phyloP scores from a whole-genome alignment of 148 eudicot genomes.

The Heliosperma pusillum region DNA sequence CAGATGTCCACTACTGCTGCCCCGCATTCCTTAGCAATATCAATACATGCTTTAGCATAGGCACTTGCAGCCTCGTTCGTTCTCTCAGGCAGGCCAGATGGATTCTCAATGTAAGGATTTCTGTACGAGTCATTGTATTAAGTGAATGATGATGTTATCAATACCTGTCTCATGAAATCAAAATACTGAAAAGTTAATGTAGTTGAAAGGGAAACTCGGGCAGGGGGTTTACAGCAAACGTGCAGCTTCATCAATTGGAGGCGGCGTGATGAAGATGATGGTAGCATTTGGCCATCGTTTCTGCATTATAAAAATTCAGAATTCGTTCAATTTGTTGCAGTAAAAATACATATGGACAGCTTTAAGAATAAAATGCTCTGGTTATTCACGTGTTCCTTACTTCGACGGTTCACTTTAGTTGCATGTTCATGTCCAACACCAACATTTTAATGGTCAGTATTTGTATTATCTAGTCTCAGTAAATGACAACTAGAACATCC shows the following conservation, averaged over 20 bases:
- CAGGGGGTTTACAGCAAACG: conserved; percentile 55
- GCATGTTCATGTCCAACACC: no score
- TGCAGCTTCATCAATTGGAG: conserved; percentile 80
- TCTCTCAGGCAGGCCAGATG: conserved; percentile 66
- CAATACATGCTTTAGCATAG: conserved; percentile 69
- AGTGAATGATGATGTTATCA: background rate
- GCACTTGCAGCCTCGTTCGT: conserved; percentile 71
- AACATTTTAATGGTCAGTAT: no score
- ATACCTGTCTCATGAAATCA: background rate
- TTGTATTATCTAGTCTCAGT: no score
- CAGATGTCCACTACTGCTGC: conserved; percentile 58
- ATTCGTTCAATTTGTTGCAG: background rate
- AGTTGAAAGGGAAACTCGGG: background rate
- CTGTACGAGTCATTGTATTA: conserved; percentile 32
- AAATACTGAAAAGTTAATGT: background rate
- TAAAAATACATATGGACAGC: background rate
- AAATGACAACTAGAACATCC: no score
- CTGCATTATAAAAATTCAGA: conserved; percentile 33
- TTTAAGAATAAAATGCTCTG: background rate
- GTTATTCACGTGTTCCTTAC: background rate
- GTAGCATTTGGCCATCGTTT: conserved; percentile 54
- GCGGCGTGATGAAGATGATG: conserved; percentile 69
- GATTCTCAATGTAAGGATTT: conserved; percentile 47
- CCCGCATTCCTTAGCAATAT: conserved; percentile 53
- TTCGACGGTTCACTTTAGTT: no score